These are phyloP conservation scores for Colletotrichum sublineola DNA, from an alignment of 2,329 filamentous ascomycete genomes.

Conservation along the genomic window DNA sequence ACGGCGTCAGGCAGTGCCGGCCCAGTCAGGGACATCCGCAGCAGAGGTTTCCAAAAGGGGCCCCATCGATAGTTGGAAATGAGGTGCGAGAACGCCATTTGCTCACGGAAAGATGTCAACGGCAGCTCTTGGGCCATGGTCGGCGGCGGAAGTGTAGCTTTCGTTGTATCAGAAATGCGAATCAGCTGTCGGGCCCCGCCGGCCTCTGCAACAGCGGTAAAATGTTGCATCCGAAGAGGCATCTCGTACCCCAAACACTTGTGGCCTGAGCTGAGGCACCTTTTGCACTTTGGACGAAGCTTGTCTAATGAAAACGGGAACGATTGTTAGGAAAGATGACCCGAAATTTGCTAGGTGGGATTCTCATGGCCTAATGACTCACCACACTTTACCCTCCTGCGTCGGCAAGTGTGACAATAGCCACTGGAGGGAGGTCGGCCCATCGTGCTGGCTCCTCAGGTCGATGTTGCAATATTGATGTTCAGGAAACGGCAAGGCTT, in stretches of 20 bases:
- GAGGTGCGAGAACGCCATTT: conserved; percentile 28
- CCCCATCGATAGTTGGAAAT: conserved; percentile 29
- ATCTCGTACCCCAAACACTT: conserved; percentile 24
- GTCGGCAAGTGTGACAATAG: conserved; percentile 34
- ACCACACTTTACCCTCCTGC: conserved; percentile 33
- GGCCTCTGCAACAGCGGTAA: background rate
- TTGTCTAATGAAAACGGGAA: background rate
- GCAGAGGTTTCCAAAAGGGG: conserved; percentile 29
- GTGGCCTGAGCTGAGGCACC: conserved; percentile 34
- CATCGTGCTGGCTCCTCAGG: background rate
- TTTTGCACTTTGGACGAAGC: conserved; percentile 11
- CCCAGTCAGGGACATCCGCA: background rate
- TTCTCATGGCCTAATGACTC: background rate
- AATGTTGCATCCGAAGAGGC: conserved; percentile 31
- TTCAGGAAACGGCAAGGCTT: background rate
- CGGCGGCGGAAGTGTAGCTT: background rate
- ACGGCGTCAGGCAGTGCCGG: background rate
- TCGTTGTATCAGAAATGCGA: background rate
- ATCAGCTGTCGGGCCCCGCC: conserved; percentile 6
- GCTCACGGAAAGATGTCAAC: conserved; percentile 28
- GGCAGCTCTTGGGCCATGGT: background rate
- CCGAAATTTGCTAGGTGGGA: background rate
- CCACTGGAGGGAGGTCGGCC: conserved; percentile 28
- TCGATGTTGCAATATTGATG: background rate
- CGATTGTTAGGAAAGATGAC: background rate